Evolutionary conservation across 306 rosid genomes (phyloP).

Genomic region (Rosa lucieae): DNA sequence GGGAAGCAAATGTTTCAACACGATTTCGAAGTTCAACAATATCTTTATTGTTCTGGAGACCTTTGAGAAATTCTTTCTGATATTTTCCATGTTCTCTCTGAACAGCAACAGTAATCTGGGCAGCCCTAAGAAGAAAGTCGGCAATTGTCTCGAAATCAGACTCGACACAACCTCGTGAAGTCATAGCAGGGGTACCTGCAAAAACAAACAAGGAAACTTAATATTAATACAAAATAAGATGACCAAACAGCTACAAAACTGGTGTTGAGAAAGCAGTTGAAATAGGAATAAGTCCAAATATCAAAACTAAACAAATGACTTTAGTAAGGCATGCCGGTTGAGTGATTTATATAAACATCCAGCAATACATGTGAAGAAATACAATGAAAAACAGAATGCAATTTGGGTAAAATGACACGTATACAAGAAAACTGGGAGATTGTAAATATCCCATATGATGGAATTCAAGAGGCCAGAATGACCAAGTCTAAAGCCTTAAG

Average conservation of each 20-base stretch:
- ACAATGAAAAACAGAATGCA: background rate
- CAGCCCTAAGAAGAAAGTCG: slow-evolving; percentile 70
- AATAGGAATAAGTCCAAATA: background rate
- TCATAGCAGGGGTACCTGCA: slow-evolving; percentile 94
- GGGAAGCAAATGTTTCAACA: slow-evolving; percentile 70
- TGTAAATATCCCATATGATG: background rate
- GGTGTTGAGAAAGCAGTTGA: background rate
- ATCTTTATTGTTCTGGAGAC: slow-evolving; percentile 61
- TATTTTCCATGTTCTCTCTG: slow-evolving; percentile 64
- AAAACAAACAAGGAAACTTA: slow-evolving; percentile 1
- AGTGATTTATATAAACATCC: background rate
- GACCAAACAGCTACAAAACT: background rate
- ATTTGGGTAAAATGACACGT: background rate
- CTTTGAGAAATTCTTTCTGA: slow-evolving; percentile 57
- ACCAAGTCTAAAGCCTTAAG: background rate
- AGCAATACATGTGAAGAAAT: background rate
- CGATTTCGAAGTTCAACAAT: slow-evolving; percentile 56
- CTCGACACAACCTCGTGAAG: slow-evolving; percentile 80
- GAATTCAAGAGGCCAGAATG: background rate
- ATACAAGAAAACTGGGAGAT: background rate
- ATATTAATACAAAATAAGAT: background rate
- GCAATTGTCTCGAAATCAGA: slow-evolving; percentile 78
- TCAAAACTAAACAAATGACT: background rate
- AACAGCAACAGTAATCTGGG: slow-evolving; percentile 55
- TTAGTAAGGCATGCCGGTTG: background rate